Evolutionary conservation across 2,329 filamentous ascomycete species (phyloP), one percentile per base, ranked within the genome.

Genomic region (Xenoacremonium recifei): DNA sequence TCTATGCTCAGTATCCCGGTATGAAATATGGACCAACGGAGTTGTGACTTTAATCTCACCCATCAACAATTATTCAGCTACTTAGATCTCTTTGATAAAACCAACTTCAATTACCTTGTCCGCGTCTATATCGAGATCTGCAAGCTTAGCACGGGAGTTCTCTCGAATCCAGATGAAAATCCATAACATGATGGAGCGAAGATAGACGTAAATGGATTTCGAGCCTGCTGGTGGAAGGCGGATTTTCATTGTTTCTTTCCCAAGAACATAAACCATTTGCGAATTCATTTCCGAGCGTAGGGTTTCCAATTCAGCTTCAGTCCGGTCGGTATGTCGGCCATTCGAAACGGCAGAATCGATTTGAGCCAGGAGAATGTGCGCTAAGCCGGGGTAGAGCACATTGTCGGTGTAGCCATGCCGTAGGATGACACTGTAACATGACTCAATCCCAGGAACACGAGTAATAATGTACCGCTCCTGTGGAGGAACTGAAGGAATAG

Each of bases 341-440:
- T 7, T 33, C 29, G 7, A 33, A 19, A 31, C 20, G n/a, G n/a
- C 34, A 15, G 60, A 52, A 44, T 44, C 34, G 30, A 47, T 21
- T 38, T 80, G 71, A 39, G 75, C 76, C 20, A 87, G 72, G 2
- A 82, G 53, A 1, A 69, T 64, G 1, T 72, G 34, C 3, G 35
- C 82, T 3, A 88, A 71, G 43, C 85, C 76, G 0, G 76, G 77
- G 1, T 76, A 81, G 37, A 89, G 72, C 16, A 87, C 76, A 45
- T 84, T 75, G 52, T 89, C 85, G 60, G 77, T 83, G 59, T 84
- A 89, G 1, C 85, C 85, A 54, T 87, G 81, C 10, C 84, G 77
- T 3, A 86, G 71, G 2, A 84, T 77, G 6, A 89, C 67, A 4
- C 82, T 76, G 58, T 87, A 88, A 50, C 79, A 82, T 32, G 80